These are phyloP conservation scores for Monosporascus sp. DNA, from an alignment of 2,329 filamentous ascomycete genomes.

Conservation along the genomic window DNA sequence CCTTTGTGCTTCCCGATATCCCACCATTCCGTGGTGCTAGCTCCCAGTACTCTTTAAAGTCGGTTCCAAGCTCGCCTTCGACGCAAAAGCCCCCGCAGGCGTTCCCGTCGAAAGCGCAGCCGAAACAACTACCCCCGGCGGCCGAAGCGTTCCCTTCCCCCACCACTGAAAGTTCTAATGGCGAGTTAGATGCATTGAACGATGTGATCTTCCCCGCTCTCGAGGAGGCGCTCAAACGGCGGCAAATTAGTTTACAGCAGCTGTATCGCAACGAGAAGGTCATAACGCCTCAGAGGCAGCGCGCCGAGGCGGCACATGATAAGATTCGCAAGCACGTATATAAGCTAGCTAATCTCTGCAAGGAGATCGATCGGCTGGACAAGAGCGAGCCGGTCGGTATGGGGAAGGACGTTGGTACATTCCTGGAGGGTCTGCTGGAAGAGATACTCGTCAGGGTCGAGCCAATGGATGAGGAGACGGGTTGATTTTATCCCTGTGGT, in stretches of 20 bases:
- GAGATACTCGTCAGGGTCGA: conserved; percentile 91
- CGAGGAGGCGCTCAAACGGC: conserved; percentile 81
- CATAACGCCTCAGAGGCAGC: conserved; percentile 59
- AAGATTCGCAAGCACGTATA: conserved; percentile 75
- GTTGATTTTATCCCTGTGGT: too few relatives aligned
- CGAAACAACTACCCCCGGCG: conserved; percentile 36
- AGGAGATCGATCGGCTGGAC: conserved; percentile 86
- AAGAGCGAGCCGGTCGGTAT: conserved; percentile 84
- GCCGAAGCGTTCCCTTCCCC: conserved; percentile 51
- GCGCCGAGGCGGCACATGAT: conserved; percentile 70
- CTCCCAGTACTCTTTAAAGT: conserved; percentile 21
- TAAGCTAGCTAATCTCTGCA: conserved; percentile 77
- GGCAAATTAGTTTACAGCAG: conserved; percentile 58
- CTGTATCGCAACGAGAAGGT: conserved; percentile 40
- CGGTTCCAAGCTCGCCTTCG: conserved; percentile 10
- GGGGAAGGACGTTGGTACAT: conserved; percentile 83
- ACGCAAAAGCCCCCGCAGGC: conserved; percentile 33
- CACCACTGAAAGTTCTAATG: conserved; percentile 52
- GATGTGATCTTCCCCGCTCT: conserved; percentile 91
- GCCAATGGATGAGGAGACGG: conserved; percentile 66
- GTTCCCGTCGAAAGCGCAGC: conserved; percentile 52
- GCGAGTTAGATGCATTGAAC: conserved; percentile 78
- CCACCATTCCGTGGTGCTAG: conserved; percentile 45
- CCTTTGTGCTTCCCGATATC: conserved; percentile 48
- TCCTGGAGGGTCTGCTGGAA: conserved; percentile 87